Percentiles rank a stretch among this genome's conserved stretches.
phyloP scores from a whole-genome alignment of 2,329 filamentous ascomycete species.

The Ophiostoma himal-ulmi region DNA sequence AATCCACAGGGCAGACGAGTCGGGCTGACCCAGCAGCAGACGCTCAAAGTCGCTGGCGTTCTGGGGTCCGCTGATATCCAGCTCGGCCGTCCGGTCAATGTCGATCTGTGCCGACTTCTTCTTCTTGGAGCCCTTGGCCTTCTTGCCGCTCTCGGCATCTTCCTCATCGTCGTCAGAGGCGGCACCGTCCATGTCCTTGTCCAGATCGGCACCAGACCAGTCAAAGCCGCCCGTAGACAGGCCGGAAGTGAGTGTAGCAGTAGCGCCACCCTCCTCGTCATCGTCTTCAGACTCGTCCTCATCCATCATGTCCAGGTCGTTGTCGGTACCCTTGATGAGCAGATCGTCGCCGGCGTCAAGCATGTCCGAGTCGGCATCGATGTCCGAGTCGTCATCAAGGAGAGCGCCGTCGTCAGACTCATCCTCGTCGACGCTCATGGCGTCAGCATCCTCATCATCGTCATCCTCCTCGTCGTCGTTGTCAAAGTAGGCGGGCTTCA shows the following conservation, averaged over 20 bases:
- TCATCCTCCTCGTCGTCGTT: constrained; percentile 43
- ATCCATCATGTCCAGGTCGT: constrained; percentile 8
- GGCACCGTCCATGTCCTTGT: constrained; percentile 46
- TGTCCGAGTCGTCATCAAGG: constrained; percentile 42
- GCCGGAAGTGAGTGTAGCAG: constrained; percentile 38
- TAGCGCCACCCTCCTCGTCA: constrained; percentile 25
- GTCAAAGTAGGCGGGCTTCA: constrained; percentile 87
- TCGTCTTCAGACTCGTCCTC: constrained; percentile 43
- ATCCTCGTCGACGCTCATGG: constrained; percentile 40
- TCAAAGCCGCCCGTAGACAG: constrained; percentile 75
- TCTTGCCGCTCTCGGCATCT: constrained; percentile 2
- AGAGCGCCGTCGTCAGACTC: constrained; percentile 40
- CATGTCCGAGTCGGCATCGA: constrained; percentile 29
- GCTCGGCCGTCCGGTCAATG: constrained; percentile 83
- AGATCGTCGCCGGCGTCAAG: constrained; percentile 37
- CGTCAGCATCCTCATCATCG: constrained; percentile 36
- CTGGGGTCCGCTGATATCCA: constrained; percentile 83
- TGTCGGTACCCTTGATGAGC: constrained; percentile 23
- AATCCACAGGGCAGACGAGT: constrained; percentile 91
- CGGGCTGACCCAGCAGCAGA: constrained; percentile 82
- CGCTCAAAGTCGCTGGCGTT: constrained; percentile 90
- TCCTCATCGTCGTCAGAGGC: constrained; percentile 41
- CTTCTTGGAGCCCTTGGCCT: constrained; percentile 59
- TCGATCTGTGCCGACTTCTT: constrained; percentile 70
- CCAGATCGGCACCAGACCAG: constrained; percentile 70